Percentiles rank a stretch among this genome's conserved stretches.
Evolutionary conservation across 495 filamentous ascomycete genomes (phyloP).

Genomic region (Tuber brumale): DNA sequence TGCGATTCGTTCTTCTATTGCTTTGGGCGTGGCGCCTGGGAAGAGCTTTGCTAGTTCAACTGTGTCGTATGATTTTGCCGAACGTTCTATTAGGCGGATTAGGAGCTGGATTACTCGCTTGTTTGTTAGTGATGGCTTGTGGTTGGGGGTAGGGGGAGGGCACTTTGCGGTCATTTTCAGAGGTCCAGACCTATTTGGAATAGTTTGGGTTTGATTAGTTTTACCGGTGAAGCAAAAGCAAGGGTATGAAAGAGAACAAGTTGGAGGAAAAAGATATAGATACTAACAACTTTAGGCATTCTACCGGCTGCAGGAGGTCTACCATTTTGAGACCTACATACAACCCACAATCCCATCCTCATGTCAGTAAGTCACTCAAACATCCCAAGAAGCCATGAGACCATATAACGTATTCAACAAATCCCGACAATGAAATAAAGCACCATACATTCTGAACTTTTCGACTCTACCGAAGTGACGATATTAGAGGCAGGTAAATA

Average conservation of each 20-base stretch:
- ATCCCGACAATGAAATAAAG: neutral
- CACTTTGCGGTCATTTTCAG: slow-evolving; percentile 41
- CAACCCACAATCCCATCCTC: neutral
- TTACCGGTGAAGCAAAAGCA: neutral
- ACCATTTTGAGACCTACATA: neutral
- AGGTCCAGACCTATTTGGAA: slow-evolving; percentile 34
- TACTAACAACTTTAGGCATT: slow-evolving; percentile 42
- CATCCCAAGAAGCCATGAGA: slow-evolving; percentile 2
- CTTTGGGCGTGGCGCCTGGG: slow-evolving; percentile 40
- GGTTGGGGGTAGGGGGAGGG: neutral
- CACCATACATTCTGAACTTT: neutral
- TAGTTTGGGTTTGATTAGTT: slow-evolving; percentile 9
- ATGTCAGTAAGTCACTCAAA: neutral
- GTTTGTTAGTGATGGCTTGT: neutral
- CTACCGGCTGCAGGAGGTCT: neutral
- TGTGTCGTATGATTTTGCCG: slow-evolving; percentile 41
- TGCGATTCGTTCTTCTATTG: slow-evolving; percentile 42
- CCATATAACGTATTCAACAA: slow-evolving; percentile 3
- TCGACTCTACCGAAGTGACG: neutral
- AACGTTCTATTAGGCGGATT: slow-evolving; percentile 42
- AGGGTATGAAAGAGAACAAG: neutral
- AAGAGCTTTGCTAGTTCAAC: slow-evolving; percentile 40
- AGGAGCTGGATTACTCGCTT: slow-evolving; percentile 28
- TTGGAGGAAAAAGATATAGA: neutral
- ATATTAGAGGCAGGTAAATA: neutral